Base-by-base conservation (phyloP, 2,329 filamentous ascomycete species). In the Anthostomella pinea region DNA sequence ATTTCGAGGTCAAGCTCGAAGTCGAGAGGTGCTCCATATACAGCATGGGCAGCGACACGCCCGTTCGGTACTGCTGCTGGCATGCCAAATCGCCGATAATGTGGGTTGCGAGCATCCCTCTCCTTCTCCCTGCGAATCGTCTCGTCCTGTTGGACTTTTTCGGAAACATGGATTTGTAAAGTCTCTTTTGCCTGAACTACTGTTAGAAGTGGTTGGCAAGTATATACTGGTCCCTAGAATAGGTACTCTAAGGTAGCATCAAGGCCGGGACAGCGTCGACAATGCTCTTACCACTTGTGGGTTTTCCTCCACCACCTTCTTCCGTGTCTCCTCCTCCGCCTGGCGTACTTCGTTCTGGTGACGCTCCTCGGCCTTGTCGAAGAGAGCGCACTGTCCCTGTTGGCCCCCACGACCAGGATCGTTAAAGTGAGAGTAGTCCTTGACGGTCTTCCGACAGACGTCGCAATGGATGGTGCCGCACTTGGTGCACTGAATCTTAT, bases 401-500 rank as follows among this genome's bases (percentile, higher is more conserved):
- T 67, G 72, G 1, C 73, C 72, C 9, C 72, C 73, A 30, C 67
- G 55, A 1, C 16, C 39, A 0, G 38, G 9, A 35, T 83, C 73
- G 41, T 82, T 67, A 52, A 94, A 94, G 59, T 94, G 88, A 0
- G 67, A 49, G 52, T 94, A 93, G 38, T 74, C 63, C 3, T 22
- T 45, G 38, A 72, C 76, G 2, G 77, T 75, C 50, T 82, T 69
- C 15, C 79, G 81, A 63, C 88, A 95, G 26, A 87, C 70, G 51
- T 89, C 88, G 54, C 81, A 84, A 46, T 80, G 76, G 0, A 73
- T 52, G 28, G 77, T 74, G 3, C 37, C 5, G 41, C 77, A 81
- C n/a, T 73, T 72, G 0, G 75, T 68, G 58, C 88, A 95, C 0
- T 60, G 72, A 76, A 95, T 87, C 63, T 90, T 90, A 65, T 94